A percentile compares a stretch with the other conserved stretches of the same genome.
These are phyloP conservation scores for Beauveria bassiana DNA, from an alignment of 2,329 filamentous ascomycete genomes.

Conservation along the genomic window DNA sequence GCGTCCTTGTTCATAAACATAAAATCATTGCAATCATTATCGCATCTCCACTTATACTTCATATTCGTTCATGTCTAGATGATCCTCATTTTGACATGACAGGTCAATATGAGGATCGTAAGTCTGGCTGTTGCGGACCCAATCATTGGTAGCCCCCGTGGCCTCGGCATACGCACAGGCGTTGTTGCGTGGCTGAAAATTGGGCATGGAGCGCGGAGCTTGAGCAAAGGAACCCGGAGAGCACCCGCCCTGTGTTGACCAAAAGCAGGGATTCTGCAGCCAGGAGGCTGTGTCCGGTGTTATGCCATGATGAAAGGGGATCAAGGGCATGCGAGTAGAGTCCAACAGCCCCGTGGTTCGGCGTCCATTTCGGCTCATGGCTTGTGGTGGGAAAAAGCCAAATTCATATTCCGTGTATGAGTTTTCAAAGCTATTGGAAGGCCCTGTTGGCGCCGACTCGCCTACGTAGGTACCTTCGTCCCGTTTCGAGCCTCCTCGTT, in stretches of 20 bases:
- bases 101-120: not conserved
- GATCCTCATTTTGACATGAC: not conserved
- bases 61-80: too few species aligned
- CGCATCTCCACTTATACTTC: too few species aligned
- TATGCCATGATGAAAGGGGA: not conserved
- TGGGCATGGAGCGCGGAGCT: not conserved
- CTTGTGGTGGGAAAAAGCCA: not conserved
- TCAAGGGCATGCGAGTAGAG: not conserved
- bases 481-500: not conserved
- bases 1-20: too few species aligned
- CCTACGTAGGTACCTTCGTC: not conserved
- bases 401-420: not conserved
- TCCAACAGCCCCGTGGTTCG: too few species aligned
- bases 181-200: not conserved
- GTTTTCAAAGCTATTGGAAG: not conserved
- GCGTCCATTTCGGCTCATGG: not conserved
- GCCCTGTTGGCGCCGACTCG: not conserved
- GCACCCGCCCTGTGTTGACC: not conserved
- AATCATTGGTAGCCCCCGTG: not conserved
- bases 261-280: not conserved
- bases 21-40: too few species aligned
- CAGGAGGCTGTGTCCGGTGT: too few species aligned
- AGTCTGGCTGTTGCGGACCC: not conserved
- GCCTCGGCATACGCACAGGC: not conserved
- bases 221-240: not conserved